A percentile compares a stretch with the other conserved stretches of the same genome.
Evolutionary conservation across 2,329 filamentous ascomycete species (phyloP).

Genomic region (Penicillium capsulatum): DNA sequence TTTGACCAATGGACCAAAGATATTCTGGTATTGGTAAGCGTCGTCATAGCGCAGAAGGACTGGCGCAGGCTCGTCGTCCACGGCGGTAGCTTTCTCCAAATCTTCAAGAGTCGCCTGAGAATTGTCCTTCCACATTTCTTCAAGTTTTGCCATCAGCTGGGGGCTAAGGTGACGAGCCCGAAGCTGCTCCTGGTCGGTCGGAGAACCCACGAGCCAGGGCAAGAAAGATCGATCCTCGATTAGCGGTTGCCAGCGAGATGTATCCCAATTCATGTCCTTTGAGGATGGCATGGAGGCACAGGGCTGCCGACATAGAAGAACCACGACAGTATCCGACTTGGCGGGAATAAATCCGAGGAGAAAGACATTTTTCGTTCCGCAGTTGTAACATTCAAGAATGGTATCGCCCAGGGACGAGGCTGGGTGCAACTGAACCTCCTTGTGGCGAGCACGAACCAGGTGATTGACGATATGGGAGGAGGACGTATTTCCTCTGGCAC

Average conservation of each 20-base stretch:
- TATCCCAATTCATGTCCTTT: slow-evolving; percentile 99
- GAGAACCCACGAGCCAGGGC: slow-evolving; percentile 83
- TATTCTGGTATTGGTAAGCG: slow-evolving; percentile 97
- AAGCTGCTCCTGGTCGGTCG: slow-evolving; percentile 91
- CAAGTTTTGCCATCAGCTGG: slow-evolving; percentile 90
- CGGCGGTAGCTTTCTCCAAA: slow-evolving; percentile 82
- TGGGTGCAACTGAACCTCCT: slow-evolving; percentile 96
- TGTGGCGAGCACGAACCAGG: slow-evolving; percentile 92
- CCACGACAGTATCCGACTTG: slow-evolving; percentile 97
- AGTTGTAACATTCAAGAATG: slow-evolving; percentile 97
- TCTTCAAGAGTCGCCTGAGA: slow-evolving; percentile 81
- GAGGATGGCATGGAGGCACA: slow-evolving; percentile 92
- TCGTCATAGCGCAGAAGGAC: slow-evolving; percentile 94
- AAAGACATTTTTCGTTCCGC: slow-evolving; percentile 98
- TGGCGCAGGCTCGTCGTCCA: slow-evolving; percentile 91
- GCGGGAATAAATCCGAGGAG: slow-evolving; percentile 96
- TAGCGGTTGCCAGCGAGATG: slow-evolving; percentile 92
- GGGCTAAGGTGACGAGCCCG: slow-evolving; percentile 88
- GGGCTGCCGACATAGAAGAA: slow-evolving; percentile 91
- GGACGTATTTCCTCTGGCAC: slow-evolving; percentile 89
- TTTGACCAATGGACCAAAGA: slow-evolving; percentile 95
- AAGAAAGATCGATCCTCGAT: slow-evolving; percentile 96
- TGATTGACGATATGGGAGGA: slow-evolving; percentile 99
- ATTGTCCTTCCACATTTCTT: slow-evolving; percentile 98
- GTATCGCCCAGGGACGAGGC: slow-evolving; percentile 91